A percentile compares a stretch with the other conserved stretches of the same genome.
Evolutionary conservation across 1,139 yeast species (phyloP).

Genomic region (Magnusiomyces ingens): DNA sequence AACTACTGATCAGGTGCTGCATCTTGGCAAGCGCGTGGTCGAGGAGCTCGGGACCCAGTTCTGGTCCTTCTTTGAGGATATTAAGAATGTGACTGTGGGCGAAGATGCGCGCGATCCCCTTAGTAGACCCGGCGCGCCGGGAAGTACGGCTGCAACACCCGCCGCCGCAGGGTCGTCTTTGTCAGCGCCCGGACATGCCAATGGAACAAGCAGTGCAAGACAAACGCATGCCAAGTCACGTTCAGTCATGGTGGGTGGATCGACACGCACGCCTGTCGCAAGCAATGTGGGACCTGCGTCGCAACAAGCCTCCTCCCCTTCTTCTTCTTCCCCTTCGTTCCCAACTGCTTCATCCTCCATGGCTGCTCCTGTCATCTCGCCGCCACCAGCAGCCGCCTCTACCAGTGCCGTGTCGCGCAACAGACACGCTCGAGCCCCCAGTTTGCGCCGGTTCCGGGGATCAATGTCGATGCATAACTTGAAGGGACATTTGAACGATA

Average conservation of each 20-base stretch:
- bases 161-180: neutral
- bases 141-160: neutral
- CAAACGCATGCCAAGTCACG: too few relatives aligned
- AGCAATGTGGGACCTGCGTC: neutral
- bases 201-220: neutral
- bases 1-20: slow-evolving; percentile 24
- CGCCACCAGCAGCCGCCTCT: too few relatives aligned
- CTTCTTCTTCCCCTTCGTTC: neutral
- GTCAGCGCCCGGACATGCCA: neutral
- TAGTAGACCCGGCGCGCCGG: neutral
- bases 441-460: neutral
- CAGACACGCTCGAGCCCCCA: neutral
- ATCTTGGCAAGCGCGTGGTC: slow-evolving; percentile 31
- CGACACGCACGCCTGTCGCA: neutral
- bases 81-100: slow-evolving; percentile 31
- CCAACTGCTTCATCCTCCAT: neutral
- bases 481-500: neutral
- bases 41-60: slow-evolving; percentile 33
- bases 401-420: too few relatives aligned
- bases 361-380: neutral
- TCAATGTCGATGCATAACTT: slow-evolving; percentile 1
- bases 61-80: slow-evolving; percentile 34
- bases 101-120: slow-evolving; percentile 22
- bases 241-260: neutral
- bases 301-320: too few relatives aligned